Evolutionary conservation across 2,329 filamentous ascomycete species (phyloP), one percentile per base, ranked within the genome.

Genomic region (Furcasterigmium sp.): DNA sequence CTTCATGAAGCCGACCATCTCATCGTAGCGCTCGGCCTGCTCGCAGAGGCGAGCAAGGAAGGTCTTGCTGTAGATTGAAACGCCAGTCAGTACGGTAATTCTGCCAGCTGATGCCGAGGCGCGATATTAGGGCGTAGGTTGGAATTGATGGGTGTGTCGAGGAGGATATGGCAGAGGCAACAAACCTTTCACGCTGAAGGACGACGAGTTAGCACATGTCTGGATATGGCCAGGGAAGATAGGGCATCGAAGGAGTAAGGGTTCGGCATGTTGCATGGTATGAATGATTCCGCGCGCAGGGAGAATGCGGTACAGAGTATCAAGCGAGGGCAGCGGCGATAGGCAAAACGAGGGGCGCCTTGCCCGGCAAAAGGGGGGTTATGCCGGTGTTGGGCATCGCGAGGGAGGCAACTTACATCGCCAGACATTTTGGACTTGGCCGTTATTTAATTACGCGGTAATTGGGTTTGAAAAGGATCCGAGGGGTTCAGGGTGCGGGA

Each of bases 1-100:
- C 84, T 96, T 97, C 91, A 97, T 97, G 83, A 96, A 95, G 80
- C 95, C 90, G 57, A 97, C 91, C 91, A 97, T 96, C 76, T 96
- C 91, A 91, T 98, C 91, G 76, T 98, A 98, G 68, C 91, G 91
- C 82, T 97, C 93, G 69, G 93, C 93, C 84, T 98, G 93, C 87
- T 97, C 93, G 81, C 93, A 97, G 69, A 98, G 90, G 78, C 93
- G 85, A 73, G 93, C 93, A 72, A 97, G 89, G 82, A 97, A 97
- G 68, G 93, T 97, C 85, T 97, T 97, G 86, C 90, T 95, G 69
- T 67, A 55, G 48, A 53, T 42, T 51, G 45, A 37, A 21, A 34
- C 18, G 17, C 17, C 36, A 37, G 42, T 51, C 42, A 51, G 48
- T 43, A 42, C 8, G 45, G 37, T 32, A 39, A 30, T 36, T 39